Evolutionary conservation across 768 basidiomycete species (phyloP), one percentile per base, ranked within the genome.

Genomic region (Suillus spraguei): DNA sequence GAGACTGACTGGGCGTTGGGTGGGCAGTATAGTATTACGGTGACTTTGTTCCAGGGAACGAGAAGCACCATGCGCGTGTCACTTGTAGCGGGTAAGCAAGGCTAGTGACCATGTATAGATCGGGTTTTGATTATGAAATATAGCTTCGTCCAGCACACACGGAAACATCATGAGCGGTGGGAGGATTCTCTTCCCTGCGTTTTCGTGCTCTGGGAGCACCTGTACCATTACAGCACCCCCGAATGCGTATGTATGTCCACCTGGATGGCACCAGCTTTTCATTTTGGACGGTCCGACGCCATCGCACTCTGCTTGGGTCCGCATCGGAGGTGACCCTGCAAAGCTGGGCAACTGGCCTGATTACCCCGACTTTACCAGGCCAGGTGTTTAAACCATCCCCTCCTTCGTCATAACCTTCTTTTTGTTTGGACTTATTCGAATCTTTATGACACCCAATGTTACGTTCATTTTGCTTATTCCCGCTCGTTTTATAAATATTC

Each of bases 161-260:
- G 91, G 90, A 13, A 92, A 92, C 67, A 76, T 85, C 0, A 92
- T 92, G 88, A 77, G 72, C 10, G 89, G 88, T 1, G 83, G 84
- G 2, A 82, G 89, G 61, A 86, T 84, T 2, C 76, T 93, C 68
- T 92, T 92, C 80, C 89, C 94, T 5, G 83, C 80, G 17, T 89
- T 94, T 72, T 79, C 83, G 8, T 90, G 87, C 72, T 69, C 82
- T 1, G 92, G 89, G 17, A 88, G 83, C 55, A 86, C 84, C 1
- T 90, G 95, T 69, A 89, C 87, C 8, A 88, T 97, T 68, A 85
- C 85, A 7, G 88, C 91, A 0, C 92, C 92, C 11, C 91, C 91
- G 0, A 87, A 91, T 67, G 77, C 83, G 10, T 77, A 78, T 65
- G 78, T 93, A 11, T 85, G 84, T 20, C 91, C 92, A 17, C 92